A percentile compares a stretch with the other conserved stretches of the same genome.
phyloP scores from a whole-genome alignment of 495 filamentous ascomycete species.

The Aspergillus olivimuriae region DNA sequence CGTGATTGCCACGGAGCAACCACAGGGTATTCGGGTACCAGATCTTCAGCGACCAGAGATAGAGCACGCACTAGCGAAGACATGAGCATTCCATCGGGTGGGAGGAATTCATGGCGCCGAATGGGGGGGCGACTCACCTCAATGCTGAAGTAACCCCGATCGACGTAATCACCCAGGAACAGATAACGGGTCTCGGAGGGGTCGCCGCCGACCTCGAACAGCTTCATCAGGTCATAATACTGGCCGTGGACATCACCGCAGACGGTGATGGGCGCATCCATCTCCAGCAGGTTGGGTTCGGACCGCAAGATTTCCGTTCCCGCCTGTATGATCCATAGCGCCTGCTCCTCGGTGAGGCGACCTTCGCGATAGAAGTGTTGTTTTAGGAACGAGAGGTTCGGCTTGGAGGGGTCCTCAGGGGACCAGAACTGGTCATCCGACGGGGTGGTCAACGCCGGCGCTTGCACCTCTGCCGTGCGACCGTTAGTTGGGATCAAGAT shows the following conservation, averaged over 20 bases:
- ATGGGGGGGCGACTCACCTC: constrained; percentile 69
- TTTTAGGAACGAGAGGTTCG: constrained; percentile 89
- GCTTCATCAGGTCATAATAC: constrained; percentile 99
- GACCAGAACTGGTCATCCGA: constrained; percentile 75
- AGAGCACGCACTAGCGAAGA: constrained; percentile 88
- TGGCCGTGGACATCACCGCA: constrained; percentile 98
- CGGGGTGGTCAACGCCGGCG: constrained; percentile 85
- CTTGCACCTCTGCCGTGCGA: constrained; percentile 76
- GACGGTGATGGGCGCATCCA: constrained; percentile 99
- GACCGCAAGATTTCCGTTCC: constrained; percentile 76
- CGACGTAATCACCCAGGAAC: constrained; percentile 96
- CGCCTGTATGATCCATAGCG: constrained; percentile 83
- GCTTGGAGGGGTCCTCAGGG: constrained; percentile 77
- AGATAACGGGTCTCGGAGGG: constrained; percentile 93
- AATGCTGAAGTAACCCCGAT: constrained; percentile 97
- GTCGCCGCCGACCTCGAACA: constrained; percentile 97
- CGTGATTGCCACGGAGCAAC: constrained; percentile 95
- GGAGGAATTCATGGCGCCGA: too few relatives aligned
- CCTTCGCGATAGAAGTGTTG: constrained; percentile 98
- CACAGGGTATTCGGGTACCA: constrained; percentile 98
- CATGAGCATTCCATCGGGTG: too few relatives aligned
- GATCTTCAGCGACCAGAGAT: constrained; percentile 97
- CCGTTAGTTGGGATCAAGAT: background rate
- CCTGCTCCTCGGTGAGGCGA: constrained; percentile 92
- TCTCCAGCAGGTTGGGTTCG: constrained; percentile 95